Percentiles rank a stretch among this genome's conserved stretches.
These are phyloP conservation scores for Cercospora sp. DNA, from an alignment of 2,329 filamentous ascomycete genomes.

Conservation along the genomic window DNA sequence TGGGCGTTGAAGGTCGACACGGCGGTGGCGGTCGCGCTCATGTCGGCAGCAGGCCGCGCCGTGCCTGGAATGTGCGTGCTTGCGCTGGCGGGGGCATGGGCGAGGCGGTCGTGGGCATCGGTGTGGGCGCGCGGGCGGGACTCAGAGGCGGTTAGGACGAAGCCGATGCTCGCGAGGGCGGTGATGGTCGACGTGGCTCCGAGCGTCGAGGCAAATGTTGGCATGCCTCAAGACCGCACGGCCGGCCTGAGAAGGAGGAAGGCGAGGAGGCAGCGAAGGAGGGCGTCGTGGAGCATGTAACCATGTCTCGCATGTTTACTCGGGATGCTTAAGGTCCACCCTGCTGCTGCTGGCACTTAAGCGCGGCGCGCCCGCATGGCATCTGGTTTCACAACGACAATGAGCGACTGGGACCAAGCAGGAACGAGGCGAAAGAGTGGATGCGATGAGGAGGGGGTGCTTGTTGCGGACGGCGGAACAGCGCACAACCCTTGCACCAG, in stretches of 20 bases:
- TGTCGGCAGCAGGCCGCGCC: conserved; percentile 11
- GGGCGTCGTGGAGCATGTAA: conserved; percentile 5
- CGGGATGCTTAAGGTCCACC: not conserved
- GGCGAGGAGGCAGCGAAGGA: not conserved
- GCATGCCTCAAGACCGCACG: conserved; percentile 14
- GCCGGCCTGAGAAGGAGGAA: not conserved
- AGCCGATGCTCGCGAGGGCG: conserved; percentile 9
- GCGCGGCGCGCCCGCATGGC: conserved; percentile 8
- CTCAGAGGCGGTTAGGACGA: conserved; percentile 5
- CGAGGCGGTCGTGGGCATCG: not conserved
- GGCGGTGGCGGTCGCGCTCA: conserved; percentile 10
- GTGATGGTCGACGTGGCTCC: conserved; percentile 13
- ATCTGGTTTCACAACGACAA: conserved; percentile 16
- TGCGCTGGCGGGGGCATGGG: conserved; percentile 1
- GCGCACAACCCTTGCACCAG: not conserved
- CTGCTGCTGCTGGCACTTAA: conserved; percentile 2
- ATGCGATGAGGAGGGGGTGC: not conserved
- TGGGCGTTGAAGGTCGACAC: conserved; percentile 7
- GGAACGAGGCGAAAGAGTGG: not conserved
- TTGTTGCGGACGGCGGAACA: not conserved
- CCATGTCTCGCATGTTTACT: conserved; percentile 13
- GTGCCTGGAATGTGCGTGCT: conserved; percentile 12
- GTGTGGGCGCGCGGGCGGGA: not conserved
- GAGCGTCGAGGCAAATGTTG: conserved; percentile 11
- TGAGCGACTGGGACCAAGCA: conserved; percentile 4